A percentile compares a stretch with the other conserved stretches of the same genome.
Conservation (phyloP, 176 grass and related monocot species). For the Juncus effusus region DNA sequence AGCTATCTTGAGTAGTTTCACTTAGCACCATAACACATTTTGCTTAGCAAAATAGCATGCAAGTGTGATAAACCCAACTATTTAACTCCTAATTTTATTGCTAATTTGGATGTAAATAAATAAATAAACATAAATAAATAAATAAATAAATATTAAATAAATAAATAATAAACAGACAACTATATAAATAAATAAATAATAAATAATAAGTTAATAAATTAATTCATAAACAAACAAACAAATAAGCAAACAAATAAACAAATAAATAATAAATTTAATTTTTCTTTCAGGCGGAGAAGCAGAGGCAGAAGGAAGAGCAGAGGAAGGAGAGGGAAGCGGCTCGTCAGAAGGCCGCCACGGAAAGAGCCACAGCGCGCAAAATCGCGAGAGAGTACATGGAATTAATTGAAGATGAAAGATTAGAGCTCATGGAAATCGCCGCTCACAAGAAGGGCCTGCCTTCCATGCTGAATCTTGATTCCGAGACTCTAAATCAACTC, state of each 20-base stretch:
- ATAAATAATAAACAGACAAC: too few relatives aligned
- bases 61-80: too few relatives aligned
- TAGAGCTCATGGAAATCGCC: slow-evolving; percentile 95
- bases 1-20: too few relatives aligned
- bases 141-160: neutral
- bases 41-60: too few relatives aligned
- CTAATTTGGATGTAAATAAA: neutral
- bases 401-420: slow-evolving; percentile 87
- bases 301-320: slow-evolving; percentile 82
- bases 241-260: too few relatives aligned
- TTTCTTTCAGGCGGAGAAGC: slow-evolving; percentile 62
- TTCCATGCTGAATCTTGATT: slow-evolving; percentile 79
- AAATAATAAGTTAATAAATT: neutral
- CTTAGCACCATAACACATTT: too few relatives aligned
- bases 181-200: neutral
- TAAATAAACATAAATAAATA: neutral
- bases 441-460: slow-evolving; percentile 71
- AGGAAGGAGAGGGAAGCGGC: slow-evolving; percentile 84
- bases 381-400: slow-evolving; percentile 80
- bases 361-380: slow-evolving; percentile 89
- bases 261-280: too few relatives aligned
- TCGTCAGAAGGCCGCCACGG: slow-evolving; percentile 77
- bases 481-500: slow-evolving; percentile 72
- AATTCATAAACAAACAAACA: too few relatives aligned
- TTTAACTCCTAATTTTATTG: slow-evolving; percentile 27